These are phyloP conservation scores for Boletus subcaerulescens DNA, from an alignment of 768 basidiomycete species.

Conservation along the genomic window DNA sequence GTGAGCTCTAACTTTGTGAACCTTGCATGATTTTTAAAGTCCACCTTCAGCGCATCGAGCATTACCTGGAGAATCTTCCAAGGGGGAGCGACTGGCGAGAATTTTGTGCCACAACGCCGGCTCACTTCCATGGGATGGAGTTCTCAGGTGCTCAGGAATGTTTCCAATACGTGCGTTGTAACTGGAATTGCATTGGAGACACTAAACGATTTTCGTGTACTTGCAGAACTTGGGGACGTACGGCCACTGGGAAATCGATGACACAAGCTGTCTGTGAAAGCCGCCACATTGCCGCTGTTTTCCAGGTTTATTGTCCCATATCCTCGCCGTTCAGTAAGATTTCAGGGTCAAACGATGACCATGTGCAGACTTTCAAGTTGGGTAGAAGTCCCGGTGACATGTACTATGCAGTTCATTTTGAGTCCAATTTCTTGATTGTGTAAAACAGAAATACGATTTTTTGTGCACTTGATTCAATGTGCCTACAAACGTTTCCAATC, in stretches of 20 bases:
- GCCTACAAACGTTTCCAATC: too few species aligned
- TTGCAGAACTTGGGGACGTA: conserved; percentile 18
- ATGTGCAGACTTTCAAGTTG: too few species aligned
- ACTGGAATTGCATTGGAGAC: neutral
- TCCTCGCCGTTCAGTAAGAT: too few species aligned
- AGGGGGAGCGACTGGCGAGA: conserved; percentile 27
- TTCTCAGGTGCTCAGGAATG: conserved; percentile 25
- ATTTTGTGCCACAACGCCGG: conserved; percentile 35
- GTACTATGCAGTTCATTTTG: too few species aligned
- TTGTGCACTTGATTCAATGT: too few species aligned
- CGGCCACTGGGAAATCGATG: conserved; percentile 27
- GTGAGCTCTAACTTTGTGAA: conserved; percentile 5
- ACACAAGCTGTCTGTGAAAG: conserved; percentile 6
- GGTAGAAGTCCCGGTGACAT: too few species aligned
- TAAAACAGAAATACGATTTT: too few species aligned
- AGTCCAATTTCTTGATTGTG: too few species aligned
- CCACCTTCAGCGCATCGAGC: conserved; percentile 26
- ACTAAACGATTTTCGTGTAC: neutral
- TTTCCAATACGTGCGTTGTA: conserved; percentile 17
- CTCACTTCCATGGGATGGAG: conserved; percentile 22
- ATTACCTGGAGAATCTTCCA: conserved; percentile 29
- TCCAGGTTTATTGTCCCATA: too few species aligned
- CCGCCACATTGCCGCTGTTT: too few species aligned
- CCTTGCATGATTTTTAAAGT: neutral
- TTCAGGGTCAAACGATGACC: too few species aligned